These are phyloP conservation scores for Penicillium sp. DNA, from an alignment of 2,329 filamentous ascomycete genomes.

Conservation along the genomic window DNA sequence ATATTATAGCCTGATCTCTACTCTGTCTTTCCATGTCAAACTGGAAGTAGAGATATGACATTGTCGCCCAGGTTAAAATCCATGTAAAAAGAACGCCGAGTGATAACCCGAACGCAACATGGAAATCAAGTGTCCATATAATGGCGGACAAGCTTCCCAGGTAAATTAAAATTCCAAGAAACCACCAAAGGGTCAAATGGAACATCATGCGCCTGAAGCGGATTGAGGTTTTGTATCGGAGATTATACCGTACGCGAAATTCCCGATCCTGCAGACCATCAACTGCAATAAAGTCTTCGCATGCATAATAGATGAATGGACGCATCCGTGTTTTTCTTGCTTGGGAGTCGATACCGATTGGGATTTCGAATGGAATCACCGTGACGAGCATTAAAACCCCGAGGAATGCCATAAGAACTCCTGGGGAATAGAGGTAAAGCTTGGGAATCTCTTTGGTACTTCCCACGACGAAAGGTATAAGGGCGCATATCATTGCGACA, in stretches of 20 bases:
- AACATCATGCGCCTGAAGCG: not conserved
- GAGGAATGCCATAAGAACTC: too few relatives aligned
- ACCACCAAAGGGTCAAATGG: not conserved
- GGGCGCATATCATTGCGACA: too few relatives aligned
- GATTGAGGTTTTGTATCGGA: not conserved
- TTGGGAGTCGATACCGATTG: not conserved
- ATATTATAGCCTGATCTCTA: too few relatives aligned
- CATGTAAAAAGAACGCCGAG: not conserved
- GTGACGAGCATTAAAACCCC: not conserved
- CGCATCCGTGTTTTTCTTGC: not conserved
- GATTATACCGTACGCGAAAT: not conserved
- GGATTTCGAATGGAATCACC: not conserved
- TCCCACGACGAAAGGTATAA: too few relatives aligned
- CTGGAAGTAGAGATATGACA: not conserved
- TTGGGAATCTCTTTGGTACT: too few relatives aligned
- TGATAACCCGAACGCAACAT: not conserved
- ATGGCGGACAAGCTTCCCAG: not conserved
- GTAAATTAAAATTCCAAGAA: not conserved
- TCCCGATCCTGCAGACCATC: not conserved
- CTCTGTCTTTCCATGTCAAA: too few relatives aligned
- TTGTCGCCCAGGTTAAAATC: not conserved
- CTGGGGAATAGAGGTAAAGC: too few relatives aligned
- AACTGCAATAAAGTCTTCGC: not conserved
- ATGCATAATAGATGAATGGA: not conserved
- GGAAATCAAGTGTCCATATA: not conserved